Base-by-base conservation (phyloP, 208 protist genomes). In the Vickermania ingenoplastis region DNA sequence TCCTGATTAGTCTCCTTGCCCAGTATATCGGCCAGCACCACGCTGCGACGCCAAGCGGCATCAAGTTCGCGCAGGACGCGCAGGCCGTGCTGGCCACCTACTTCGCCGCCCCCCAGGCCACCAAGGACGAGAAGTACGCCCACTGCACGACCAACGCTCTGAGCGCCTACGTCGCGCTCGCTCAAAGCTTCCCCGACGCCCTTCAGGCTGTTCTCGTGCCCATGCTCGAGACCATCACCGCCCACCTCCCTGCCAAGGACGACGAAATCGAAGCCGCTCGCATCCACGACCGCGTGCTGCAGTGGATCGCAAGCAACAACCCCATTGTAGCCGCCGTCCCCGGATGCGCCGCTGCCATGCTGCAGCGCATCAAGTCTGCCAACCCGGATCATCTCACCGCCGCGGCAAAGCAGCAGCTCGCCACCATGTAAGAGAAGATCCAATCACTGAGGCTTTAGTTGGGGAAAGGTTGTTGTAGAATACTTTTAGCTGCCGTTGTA, bases 101-200 rank as follows among this genome's bases (percentile, higher is more conserved):
- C 74, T 63, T 77, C 22, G 62, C 65, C 25, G 53, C n/a, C 48
- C 41, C 59, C 66, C 25, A 41, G n/a, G n/a, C n/a, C n/a, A n/a
- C n/a, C n/a, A 75, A 27, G 48, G 67, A 52, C 31, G 65, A 22
- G 63, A n/a, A 75, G 25, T 86, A 79, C 67, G 41, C 29, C 14
- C 59, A 83, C 57, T 67, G 66, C 59, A 91, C 81, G 1, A 86
- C 77, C 58, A 94, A 94, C 60, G 81, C 73, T 0, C 57, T 89
- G 45, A 91, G 83, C 53, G 66, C 71, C 13, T 71, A 76, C 26
- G 76, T 83, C 13, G 74, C 75, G 41, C 50, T 94, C 66, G 57
- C 89, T 21, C 69, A 83, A 41, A 76, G 71, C 59, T 81, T 81
- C 68, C 60, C 69, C 63, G 49, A 63, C 53, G 50, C 59, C 49